Percentiles rank a stretch among this genome's conserved stretches.
Evolutionary conservation across 2,329 filamentous ascomycete genomes (phyloP).

Genomic region (Trichothecium roseum): DNA sequence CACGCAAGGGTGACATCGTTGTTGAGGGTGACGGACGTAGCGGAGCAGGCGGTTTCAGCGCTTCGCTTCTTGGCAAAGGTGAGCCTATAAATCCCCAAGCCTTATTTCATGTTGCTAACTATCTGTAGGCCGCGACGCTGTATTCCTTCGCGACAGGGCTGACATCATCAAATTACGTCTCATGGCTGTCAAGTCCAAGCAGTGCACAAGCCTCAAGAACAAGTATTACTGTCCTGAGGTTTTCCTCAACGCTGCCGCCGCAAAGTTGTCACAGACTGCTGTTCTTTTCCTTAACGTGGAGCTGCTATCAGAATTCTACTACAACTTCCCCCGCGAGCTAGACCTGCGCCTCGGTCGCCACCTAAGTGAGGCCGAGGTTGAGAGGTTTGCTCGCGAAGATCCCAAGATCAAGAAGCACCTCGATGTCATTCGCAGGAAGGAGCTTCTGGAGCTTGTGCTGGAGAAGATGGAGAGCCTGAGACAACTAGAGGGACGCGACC

Average conservation of each 20-base stretch:
- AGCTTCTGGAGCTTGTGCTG: conserved; percentile 82
- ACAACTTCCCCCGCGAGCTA: conserved; percentile 89
- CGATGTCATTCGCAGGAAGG: conserved; percentile 85
- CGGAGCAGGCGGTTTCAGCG: conserved; percentile 88
- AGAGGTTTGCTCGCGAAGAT: conserved; percentile 87
- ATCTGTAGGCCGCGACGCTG: conserved; percentile 68
- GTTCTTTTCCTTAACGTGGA: conserved; percentile 97
- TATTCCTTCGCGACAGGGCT: conserved; percentile 86
- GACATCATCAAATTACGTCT: conserved; percentile 87
- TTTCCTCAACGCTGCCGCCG: conserved; percentile 93
- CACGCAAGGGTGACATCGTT: conserved; percentile 72
- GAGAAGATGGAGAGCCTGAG: conserved; percentile 91
- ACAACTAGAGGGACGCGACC: conserved; percentile 68
- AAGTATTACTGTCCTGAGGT: conserved; percentile 97
- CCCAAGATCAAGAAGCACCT: conserved; percentile 81
- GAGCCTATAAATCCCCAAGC: conserved; percentile 14
- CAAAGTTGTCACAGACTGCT: conserved; percentile 87
- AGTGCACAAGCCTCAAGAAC: conserved; percentile 73
- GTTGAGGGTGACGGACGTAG: conserved; percentile 75
- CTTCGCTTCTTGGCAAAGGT: conserved; percentile 77
- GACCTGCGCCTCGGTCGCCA: conserved; percentile 78
- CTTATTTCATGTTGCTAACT: conserved; percentile 15
- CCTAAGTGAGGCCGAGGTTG: conserved; percentile 68
- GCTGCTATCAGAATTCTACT: conserved; percentile 92
- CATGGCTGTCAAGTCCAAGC: conserved; percentile 77